Percentiles rank a stretch among this genome's conserved stretches.
Evolutionary conservation across 352 stramenopile genomes (phyloP).

Genomic region (Pythium sp.): DNA sequence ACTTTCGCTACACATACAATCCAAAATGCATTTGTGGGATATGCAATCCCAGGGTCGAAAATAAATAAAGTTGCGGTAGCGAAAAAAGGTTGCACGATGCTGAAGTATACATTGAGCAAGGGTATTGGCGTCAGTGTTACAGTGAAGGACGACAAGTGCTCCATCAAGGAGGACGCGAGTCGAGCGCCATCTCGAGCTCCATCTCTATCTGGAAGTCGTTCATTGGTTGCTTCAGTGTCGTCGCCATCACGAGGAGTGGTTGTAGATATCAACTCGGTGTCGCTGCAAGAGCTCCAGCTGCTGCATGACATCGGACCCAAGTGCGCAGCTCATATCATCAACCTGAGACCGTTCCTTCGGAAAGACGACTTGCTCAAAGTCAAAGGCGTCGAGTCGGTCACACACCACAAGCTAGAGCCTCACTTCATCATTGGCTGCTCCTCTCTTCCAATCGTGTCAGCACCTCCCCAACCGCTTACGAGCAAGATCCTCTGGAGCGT

Average conservation of each 20-base stretch:
- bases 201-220: neutral
- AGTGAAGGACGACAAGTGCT: neutral
- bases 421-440: constrained; percentile 11
- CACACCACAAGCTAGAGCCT: constrained; percentile 38
- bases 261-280: constrained; percentile 20
- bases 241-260: neutral
- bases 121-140: constrained; percentile 3
- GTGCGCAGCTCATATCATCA: constrained; percentile 43
- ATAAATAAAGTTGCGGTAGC: no score
- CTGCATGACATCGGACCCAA: constrained; percentile 40
- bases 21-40: no score
- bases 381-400: constrained; percentile 38
- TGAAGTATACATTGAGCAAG: no score
- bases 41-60: no score
- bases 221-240: neutral
- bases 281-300: constrained; percentile 27
- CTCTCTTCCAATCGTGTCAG: no score
- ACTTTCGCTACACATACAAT: no score
- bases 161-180: neutral
- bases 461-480: neutral
- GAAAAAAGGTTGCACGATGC: no score
- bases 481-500: neutral
- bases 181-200: neutral
- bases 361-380: constrained; percentile 53
- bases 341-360: constrained; percentile 40